A percentile compares a stretch with the other conserved stretches of the same genome.
phyloP scores from a whole-genome alignment of 164 flowering plant genomes.

The Kingdonia uniflora region DNA sequence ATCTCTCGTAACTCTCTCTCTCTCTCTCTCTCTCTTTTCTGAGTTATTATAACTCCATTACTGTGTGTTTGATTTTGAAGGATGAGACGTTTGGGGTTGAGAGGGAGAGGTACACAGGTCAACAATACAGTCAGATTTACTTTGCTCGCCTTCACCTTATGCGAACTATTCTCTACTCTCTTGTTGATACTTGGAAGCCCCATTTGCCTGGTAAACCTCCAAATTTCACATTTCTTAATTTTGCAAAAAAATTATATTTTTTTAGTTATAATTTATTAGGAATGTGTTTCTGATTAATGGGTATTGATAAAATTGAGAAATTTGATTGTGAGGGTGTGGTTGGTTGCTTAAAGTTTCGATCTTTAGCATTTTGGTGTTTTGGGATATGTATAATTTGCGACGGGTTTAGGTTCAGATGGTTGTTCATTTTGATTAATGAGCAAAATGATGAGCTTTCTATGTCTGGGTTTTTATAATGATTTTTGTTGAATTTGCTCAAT shows the following conservation, averaged over 20 bases:
- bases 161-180: constrained; percentile 60
- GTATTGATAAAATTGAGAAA: no score
- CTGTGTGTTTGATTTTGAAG: constrained; percentile 17
- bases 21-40: not conserved
- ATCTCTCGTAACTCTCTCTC: constrained; percentile 25
- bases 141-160: constrained; percentile 68
- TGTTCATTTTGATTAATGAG: no score
- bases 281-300: no score
- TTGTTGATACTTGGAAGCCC: constrained; percentile 69
- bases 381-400: no score
- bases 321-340: no score
- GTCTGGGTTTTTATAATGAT: no score
- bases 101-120: constrained; percentile 76
- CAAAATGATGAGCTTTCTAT: no score
- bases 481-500: no score
- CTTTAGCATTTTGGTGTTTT: no score
- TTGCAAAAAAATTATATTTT: no score
- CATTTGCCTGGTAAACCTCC: constrained; percentile 46
- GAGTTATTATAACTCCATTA: not conserved
- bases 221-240: not conserved
- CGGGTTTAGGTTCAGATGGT: no score
- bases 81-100: constrained; percentile 62
- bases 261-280: not conserved
- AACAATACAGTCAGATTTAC: constrained; percentile 95
- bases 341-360: no score